Base-by-base conservation (phyloP, 768 basidiomycete genomes). In the Suillus placidus region DNA sequence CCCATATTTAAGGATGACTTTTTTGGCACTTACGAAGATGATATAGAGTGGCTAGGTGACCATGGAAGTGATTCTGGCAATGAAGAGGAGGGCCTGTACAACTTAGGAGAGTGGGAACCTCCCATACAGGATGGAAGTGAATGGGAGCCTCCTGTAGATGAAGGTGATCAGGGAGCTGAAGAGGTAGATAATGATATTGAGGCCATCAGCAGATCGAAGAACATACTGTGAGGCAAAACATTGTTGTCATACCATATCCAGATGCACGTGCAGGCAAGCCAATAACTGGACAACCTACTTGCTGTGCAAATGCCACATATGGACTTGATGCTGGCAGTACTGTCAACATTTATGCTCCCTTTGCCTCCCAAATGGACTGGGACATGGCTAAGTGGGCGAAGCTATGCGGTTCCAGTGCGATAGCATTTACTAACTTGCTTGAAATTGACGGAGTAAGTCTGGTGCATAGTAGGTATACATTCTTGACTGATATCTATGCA, bases 301-400 rank as follows among this genome's bases (percentile, higher is more conserved):
- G 4, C 4, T 4, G n/a, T 47, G n/a, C 45, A 47, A 47, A 47
- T 47, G 10, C n/a, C n/a, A 12, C n/a, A 47, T 47, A 47, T 5
- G 45, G 45, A 12, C 1, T 23, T 12, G n/a, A 47, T 23, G 10
- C 45, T 47, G 45, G 45, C n/a, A 47, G 4, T 12, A 23, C 45
- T 12, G n/a, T 5, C 0, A 61, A 54, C n/a, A 42, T 61, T 14
- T 73, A 65, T 55, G 74, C 78, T 8, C 81, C 78, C 0, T 83
- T 83, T 67, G 10, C 16, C 0, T 78, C 77, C 0, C 47, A 75
- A 40, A 43, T 80, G 2, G 80, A 82, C 45, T 83, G 79, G 80
- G 78, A 79, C 63, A 26, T 82, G 34, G 80, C 77, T 2, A 57
- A 66, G n/a, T 82, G 82, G 81, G 80, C 78, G 1, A 82, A 82